Evolutionary conservation across 2,329 filamentous ascomycete species (phyloP).

Genomic region (Fusarium temperatum): DNA sequence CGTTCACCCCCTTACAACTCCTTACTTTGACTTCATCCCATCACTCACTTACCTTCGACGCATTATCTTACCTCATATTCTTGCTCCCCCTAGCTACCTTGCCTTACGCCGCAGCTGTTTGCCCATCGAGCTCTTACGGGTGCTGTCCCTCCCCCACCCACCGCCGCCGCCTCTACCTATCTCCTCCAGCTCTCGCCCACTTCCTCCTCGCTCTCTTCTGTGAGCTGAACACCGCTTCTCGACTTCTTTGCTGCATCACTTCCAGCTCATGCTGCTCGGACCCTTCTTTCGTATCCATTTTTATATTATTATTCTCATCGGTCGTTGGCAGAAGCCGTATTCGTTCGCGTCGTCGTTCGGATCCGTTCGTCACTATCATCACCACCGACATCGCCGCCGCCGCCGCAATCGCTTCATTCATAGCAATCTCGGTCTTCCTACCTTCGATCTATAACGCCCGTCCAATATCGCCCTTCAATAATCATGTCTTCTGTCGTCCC

Average conservation of each 20-base stretch:
- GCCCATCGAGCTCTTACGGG: background rate
- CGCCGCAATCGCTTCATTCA: background rate
- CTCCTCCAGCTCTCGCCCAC: background rate
- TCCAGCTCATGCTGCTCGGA: background rate
- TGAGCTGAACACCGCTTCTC: background rate
- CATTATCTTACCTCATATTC: background rate
- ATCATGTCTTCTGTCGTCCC: constrained; percentile 19
- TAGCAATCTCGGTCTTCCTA: background rate
- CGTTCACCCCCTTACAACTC: background rate
- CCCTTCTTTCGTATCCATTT: background rate
- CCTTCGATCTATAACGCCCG: background rate
- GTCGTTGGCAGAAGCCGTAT: constrained; percentile 1
- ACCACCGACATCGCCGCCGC: background rate
- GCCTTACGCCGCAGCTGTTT: background rate
- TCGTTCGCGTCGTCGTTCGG: background rate
- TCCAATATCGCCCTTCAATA: background rate
- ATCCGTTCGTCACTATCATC: background rate
- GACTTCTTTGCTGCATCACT: background rate
- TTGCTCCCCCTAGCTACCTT: background rate
- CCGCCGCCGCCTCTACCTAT: background rate
- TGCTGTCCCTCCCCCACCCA: background rate
- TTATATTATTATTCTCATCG: background rate
- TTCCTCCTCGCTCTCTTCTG: background rate
- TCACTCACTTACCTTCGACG: background rate
- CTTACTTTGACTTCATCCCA: background rate